Evolutionary conservation across 306 rosid species (phyloP).

Genomic region (Cyclanthera cordifolia): DNA sequence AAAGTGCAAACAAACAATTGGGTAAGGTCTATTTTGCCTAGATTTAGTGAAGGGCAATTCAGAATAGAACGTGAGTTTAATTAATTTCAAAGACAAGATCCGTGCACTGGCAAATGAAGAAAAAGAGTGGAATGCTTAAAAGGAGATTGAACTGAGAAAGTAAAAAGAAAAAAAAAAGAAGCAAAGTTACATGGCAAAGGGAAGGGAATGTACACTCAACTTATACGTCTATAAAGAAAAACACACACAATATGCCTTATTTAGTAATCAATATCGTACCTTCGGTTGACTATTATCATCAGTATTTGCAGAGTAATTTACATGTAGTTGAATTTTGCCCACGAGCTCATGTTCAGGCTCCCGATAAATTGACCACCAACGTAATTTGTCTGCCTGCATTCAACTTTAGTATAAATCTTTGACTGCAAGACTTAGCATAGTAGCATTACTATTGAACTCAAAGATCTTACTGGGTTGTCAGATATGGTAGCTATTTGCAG

Average conservation of each 20-base stretch:
- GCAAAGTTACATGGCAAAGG: background rate
- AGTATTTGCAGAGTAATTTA: constrained; percentile 55
- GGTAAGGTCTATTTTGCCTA: background rate
- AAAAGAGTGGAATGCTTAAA: background rate
- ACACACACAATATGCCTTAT: no score
- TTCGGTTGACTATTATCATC: constrained; percentile 73
- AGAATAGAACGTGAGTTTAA: background rate
- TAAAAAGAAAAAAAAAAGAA: background rate
- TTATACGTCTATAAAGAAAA: background rate
- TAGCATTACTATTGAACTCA: constrained; percentile 1
- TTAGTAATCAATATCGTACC: constrained; percentile 35
- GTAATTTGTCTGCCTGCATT: constrained; percentile 82
- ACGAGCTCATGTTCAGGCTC: constrained; percentile 80
- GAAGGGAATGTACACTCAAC: background rate
- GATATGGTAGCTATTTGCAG: constrained; percentile 80
- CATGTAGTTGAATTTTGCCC: constrained; percentile 73
- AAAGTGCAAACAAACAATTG: background rate
- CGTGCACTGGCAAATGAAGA: background rate
- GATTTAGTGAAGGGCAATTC: background rate
- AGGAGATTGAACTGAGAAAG: background rate
- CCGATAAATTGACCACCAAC: constrained; percentile 80
- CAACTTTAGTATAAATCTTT: constrained; percentile 25
- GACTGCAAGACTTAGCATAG: background rate
- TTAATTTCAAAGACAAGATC: background rate
- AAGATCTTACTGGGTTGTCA: constrained; percentile 63